Evolutionary conservation across 352 stramenopile genomes (phyloP).

Genomic region (Phytophthora litchii): DNA sequence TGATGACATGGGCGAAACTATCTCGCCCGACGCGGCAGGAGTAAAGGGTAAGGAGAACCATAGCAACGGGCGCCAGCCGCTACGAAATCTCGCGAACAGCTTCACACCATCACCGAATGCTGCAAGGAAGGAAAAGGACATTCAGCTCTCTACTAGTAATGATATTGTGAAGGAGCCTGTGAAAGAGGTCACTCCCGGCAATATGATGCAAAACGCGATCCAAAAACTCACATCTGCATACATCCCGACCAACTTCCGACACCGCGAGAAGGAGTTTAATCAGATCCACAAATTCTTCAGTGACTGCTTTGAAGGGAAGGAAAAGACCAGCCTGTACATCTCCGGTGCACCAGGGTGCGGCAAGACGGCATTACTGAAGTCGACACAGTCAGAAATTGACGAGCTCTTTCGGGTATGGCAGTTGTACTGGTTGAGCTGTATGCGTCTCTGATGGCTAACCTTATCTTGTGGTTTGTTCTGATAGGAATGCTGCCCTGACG

Average conservation of each 20-base stretch:
- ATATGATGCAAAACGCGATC: conserved; percentile 45
- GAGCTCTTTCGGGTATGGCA: conserved; percentile 54
- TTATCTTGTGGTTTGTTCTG: conserved; percentile 9
- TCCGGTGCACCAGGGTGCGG: conserved; percentile 79
- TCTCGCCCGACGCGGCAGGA: conserved; percentile 46
- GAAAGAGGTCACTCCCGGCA: conserved; percentile 14
- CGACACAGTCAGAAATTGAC: conserved; percentile 53
- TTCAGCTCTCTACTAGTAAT: conserved; percentile 6
- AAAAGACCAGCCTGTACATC: conserved; percentile 76
- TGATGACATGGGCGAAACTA: conserved; percentile 37
- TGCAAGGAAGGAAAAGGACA: conserved; percentile 22
- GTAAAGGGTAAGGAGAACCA: conserved; percentile 39
- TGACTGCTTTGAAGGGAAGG: conserved; percentile 52
- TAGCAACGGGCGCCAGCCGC: conserved; percentile 27
- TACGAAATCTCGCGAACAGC: conserved; percentile 54
- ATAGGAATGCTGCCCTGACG: conserved; percentile 39
- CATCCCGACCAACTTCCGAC: conserved; percentile 47
- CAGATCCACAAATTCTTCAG: conserved; percentile 66
- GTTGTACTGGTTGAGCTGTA: not conserved
- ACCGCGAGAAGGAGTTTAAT: conserved; percentile 65
- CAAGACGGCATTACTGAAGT: conserved; percentile 76
- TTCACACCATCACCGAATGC: conserved; percentile 71
- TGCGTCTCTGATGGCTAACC: conserved; percentile 4
- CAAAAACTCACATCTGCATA: conserved; percentile 57
- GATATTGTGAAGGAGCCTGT: conserved; percentile 9